phyloP scores from a whole-genome alignment of 306 rosid genomes.

The Vachellia collinsii region DNA sequence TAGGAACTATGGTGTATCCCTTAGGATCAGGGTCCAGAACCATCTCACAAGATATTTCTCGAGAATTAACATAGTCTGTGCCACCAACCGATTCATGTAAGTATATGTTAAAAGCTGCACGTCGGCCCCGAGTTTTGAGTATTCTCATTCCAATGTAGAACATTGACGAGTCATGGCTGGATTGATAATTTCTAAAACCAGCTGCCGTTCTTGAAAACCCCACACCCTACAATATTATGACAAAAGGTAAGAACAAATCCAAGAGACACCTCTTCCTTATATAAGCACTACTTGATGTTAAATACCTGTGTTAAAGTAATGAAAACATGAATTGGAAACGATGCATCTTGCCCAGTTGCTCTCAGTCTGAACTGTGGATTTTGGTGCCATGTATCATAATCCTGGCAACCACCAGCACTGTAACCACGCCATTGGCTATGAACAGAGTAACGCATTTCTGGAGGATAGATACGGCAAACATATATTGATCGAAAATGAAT shows the following conservation, averaged over 20 bases:
- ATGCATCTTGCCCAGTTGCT: slow-evolving; percentile 95
- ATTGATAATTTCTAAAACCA: slow-evolving; percentile 96
- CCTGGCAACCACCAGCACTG: slow-evolving; percentile 99
- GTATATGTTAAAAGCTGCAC: slow-evolving; percentile 93
- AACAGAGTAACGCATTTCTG: slow-evolving; percentile 93
- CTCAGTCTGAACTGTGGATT: slow-evolving; percentile 96
- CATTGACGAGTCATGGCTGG: slow-evolving; percentile 97
- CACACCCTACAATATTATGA: slow-evolving; percentile 69
- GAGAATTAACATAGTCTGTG: slow-evolving; percentile 93
- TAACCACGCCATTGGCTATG: slow-evolving; percentile 98
- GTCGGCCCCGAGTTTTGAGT: slow-evolving; percentile 97
- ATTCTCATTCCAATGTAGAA: slow-evolving; percentile 99
- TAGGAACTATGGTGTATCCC: slow-evolving; percentile 98
- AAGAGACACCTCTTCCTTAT: not conserved
- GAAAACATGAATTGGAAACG: slow-evolving; percentile 89
- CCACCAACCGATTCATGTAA: slow-evolving; percentile 98
- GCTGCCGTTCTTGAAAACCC: slow-evolving; percentile 98
- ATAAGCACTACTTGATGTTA: slow-evolving; percentile 12
- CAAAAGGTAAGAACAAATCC: slow-evolving; percentile 26
- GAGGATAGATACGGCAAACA: slow-evolving; percentile 94
- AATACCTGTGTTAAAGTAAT: slow-evolving; percentile 92
- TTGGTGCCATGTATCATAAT: slow-evolving; percentile 96
- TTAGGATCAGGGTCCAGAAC: slow-evolving; percentile 97
- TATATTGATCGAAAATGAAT: slow-evolving; percentile 97
- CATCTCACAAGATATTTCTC: slow-evolving; percentile 99